Evolutionary conservation across 208 protist species (phyloP), one percentile per base, ranked within the genome.

Genomic region (Phytomonas serpens): DNA sequence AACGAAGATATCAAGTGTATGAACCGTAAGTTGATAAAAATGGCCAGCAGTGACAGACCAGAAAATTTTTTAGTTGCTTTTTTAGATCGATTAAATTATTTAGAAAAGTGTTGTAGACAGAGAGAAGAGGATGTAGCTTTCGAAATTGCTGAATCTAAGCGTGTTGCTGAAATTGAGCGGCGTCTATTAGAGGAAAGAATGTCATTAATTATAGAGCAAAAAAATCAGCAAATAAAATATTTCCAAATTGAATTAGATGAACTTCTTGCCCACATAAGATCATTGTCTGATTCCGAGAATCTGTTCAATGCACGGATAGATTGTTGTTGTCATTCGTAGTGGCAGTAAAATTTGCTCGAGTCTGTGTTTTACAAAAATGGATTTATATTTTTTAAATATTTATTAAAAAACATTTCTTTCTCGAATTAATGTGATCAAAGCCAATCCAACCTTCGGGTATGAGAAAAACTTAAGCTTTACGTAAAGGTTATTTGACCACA

Each of bases 221-320:
- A 96, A 74, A 94, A 94, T 73, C 79, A 85, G 42, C 87, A 96
- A 74, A 94, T 96, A 42, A 76, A 84, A 7, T 77, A 78, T 52
- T 96, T 94, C 64, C 83, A 78, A 2, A 27, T 83, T 1, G 81
- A 93, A 47, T 70, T 96, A 30, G 89, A 96, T 69, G 77, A 86
- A 37, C 74, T 96, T 31, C 79, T 96, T 36, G 52, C 72, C 32
- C 65, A 69, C 23, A 64, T 87, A 57, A 57, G 23, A 57, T 57
- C 47, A 27, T 57, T 57, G 47, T 11, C 47, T 57, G 71, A 71
- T 57, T 19, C 47, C 47, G 23, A 27, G 19, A 57, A 65, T 11
- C 61, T 74, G 33, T 62, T 67, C 31, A 64, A 32, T 36, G 52
- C 19, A 5, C 51, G 16, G 31, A 16, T 65, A 74, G 0, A 42